A percentile compares a stretch with the other conserved stretches of the same genome.
Conservation (phyloP, 805 yeast species). For the Kodamaea restingae region DNA sequence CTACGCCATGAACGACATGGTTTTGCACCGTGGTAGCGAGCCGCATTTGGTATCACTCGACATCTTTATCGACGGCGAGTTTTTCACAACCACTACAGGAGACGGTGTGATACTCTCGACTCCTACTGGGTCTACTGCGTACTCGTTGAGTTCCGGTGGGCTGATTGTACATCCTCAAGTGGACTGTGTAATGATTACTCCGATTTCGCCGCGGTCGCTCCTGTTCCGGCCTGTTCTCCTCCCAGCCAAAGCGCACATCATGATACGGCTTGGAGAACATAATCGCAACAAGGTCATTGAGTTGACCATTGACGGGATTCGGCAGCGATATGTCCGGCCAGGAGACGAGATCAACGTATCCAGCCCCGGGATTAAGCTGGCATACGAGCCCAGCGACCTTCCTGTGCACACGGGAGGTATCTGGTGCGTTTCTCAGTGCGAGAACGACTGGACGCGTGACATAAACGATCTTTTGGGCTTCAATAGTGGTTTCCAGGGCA, state of each 20-base stretch:
- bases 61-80: constrained; percentile 78
- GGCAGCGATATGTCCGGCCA: constrained; percentile 59
- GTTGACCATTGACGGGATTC: constrained; percentile 80
- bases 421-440: constrained; percentile 81
- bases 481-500: constrained; percentile 71
- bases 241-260: constrained; percentile 74
- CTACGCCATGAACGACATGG: constrained; percentile 94
- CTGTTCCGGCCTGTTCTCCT: constrained; percentile 86
- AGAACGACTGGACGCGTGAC: constrained; percentile 89
- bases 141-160: constrained; percentile 86
- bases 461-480: constrained; percentile 85
- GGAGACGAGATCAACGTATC: constrained; percentile 76
- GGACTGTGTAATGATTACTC: constrained; percentile 76
- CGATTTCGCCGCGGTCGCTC: constrained; percentile 86
- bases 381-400: constrained; percentile 14
- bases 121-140: constrained; percentile 95
- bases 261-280: constrained; percentile 54
- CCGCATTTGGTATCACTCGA: constrained; percentile 84
- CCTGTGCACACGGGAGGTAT: constrained; percentile 47
- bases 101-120: constrained; percentile 85
- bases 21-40: constrained; percentile 80
- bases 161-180: constrained; percentile 88
- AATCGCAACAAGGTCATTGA: constrained; percentile 42
- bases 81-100: constrained; percentile 83
- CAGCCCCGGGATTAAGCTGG: constrained; percentile 6